Base-by-base conservation (phyloP, 495 filamentous ascomycete species). In the Xylaria castorea region DNA sequence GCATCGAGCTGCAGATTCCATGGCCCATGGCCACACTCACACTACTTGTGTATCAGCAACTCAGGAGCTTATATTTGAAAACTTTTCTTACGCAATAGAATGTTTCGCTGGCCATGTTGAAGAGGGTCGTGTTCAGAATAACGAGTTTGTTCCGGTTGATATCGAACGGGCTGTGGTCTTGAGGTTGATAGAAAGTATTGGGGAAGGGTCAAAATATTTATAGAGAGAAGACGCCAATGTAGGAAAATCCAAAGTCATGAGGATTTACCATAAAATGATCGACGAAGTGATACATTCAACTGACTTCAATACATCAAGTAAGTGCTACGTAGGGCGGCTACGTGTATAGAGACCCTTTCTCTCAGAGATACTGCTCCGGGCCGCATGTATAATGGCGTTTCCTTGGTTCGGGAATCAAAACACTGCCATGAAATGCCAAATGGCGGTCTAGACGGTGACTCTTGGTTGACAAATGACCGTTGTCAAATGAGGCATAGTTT, bases 21-120 rank as follows among this genome's bases (percentile, higher is more conserved):
- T 18, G 64, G 64, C 16, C 64, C 64, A 16, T 66, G 64, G 42
- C 46, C 46, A 36, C 64, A 66, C 4, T 51, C 3, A 32, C 64
- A 66, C 64, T 66, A 0, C 14, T 11, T 16, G 32, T 36, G 25
- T 38, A 38, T 66, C 16, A 66, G 64, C 36, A 46, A 50, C 11
- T 16, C 1, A 14, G 20, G 30, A 22, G 27, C 30, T 34, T 48
- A 18, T 66, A 6, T 3, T 34, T 0, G 5, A 25, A 18, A 4
- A 32, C 2, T 32, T 20, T 5, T 5, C 64, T 66, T 51, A 66
- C 64, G 30, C 64, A 66, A 8, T 20, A 66, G 20, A 22, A 66
- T 38, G 8, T 20, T 2, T 20, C 14, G 11, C 32, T 12, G 27
- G n/a, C 18, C 64, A 66, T 66, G 16, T 36, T 38, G 42, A n/a